These are phyloP conservation scores for Boletellus deceptivus DNA, from an alignment of 1,284 basidiomycete genomes.

Conservation along the genomic window DNA sequence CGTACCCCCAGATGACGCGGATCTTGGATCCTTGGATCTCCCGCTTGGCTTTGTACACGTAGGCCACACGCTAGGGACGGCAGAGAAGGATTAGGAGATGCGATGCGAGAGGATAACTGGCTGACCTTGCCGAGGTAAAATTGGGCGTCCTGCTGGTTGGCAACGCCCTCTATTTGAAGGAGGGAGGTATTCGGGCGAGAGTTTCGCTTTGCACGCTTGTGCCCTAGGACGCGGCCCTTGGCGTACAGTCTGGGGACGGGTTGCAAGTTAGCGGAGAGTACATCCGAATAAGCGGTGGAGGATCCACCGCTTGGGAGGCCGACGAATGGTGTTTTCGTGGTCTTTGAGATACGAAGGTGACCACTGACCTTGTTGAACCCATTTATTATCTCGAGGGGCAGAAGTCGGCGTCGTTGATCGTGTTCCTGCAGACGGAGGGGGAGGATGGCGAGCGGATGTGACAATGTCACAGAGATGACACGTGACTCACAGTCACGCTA, in stretches of 20 bases:
- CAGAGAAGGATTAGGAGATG: neutral
- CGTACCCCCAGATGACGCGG: conserved; percentile 95
- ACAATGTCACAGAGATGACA: conserved; percentile 27
- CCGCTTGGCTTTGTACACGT: conserved; percentile 95
- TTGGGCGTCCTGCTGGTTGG: conserved; percentile 90
- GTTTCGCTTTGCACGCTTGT: conserved; percentile 99
- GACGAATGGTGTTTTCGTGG: conserved; percentile 10
- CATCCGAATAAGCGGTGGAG: conserved; percentile 17
- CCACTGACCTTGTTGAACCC: conserved; percentile 74
- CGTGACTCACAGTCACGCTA: conserved; percentile 25
- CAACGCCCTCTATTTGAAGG: conserved; percentile 96
- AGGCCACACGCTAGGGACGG: conserved; percentile 80
- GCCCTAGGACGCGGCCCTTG: conserved; percentile 96
- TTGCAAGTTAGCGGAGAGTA: conserved; percentile 9
- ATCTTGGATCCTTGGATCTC: conserved; percentile 91
- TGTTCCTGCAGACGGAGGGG: conserved; percentile 13
- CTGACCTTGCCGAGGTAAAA: conserved; percentile 98
- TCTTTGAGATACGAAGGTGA: conserved; percentile 5
- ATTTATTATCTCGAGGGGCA: conserved; percentile 55
- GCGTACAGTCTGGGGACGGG: conserved; percentile 75
- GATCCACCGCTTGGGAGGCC: conserved; percentile 36
- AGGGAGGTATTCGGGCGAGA: conserved; percentile 93
- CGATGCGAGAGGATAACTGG: conserved; percentile 1
- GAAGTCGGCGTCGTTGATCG: conserved; percentile 30
- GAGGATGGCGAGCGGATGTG: conserved; percentile 18